phyloP scores from a whole-genome alignment of 495 filamentous ascomycete genomes.

The Terfezia claveryi region DNA sequence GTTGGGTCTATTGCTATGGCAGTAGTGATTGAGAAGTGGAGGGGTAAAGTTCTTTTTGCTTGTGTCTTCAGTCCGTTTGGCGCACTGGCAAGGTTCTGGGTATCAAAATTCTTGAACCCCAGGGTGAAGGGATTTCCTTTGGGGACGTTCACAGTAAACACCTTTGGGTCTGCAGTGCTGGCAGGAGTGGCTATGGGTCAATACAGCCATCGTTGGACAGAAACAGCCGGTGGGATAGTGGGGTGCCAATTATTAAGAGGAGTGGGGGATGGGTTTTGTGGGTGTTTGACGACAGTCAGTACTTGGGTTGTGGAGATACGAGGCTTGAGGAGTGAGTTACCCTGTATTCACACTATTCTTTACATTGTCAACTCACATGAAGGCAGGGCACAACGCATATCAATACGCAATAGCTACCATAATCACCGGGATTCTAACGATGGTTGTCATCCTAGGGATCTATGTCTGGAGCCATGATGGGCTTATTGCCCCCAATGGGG shows the following conservation, averaged over 20 bases:
- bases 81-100: conserved; percentile 51
- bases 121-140: conserved; percentile 52
- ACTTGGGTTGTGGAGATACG: conserved; percentile 74
- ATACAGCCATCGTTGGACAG: conserved; percentile 53
- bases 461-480: conserved; percentile 4
- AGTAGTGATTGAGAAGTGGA: conserved; percentile 45
- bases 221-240: conserved; percentile 27
- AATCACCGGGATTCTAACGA: conserved; percentile 34
- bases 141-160: conserved; percentile 73
- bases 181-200: conserved; percentile 33
- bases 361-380: background rate
- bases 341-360: background rate
- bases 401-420: conserved; percentile 52
- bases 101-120: conserved; percentile 43
- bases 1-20: conserved; percentile 53
- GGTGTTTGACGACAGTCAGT: conserved; percentile 73
- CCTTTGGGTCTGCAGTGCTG: conserved; percentile 43
- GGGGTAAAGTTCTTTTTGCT: conserved; percentile 50
- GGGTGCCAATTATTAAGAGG: conserved; percentile 69
- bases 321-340: conserved; percentile 30
- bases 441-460: conserved; percentile 61
- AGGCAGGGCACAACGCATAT: conserved; percentile 36
- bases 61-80: conserved; percentile 72
- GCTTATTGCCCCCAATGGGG: too few relatives aligned
- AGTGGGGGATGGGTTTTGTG: conserved; percentile 78